phyloP scores from a whole-genome alignment of 768 basidiomycete genomes.

The Strobilomyces echinocephalus region DNA sequence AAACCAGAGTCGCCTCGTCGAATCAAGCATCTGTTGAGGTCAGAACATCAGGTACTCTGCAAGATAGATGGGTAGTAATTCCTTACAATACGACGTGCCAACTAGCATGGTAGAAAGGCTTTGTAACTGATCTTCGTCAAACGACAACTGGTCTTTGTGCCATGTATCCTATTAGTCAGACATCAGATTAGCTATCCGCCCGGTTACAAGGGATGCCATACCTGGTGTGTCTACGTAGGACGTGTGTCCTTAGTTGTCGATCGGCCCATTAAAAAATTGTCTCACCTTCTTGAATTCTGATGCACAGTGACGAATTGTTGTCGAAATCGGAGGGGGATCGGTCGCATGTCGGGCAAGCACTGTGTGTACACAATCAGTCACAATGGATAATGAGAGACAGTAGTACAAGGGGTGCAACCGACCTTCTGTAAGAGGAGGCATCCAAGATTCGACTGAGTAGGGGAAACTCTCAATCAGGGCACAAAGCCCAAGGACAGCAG shows the following conservation, averaged over 20 bases:
- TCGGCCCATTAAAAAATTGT: slow-evolving; percentile 9
- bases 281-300: slow-evolving; percentile 80
- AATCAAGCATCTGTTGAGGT: slow-evolving; percentile 24
- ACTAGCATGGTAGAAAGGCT: slow-evolving; percentile 84
- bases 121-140: slow-evolving; percentile 87
- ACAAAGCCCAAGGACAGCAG: slow-evolving; percentile 90
- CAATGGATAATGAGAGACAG: background rate
- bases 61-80: background rate
- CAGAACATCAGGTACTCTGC: slow-evolving; percentile 12
- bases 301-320: slow-evolving; percentile 80
- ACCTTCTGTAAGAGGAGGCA: slow-evolving; percentile 80
- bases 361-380: slow-evolving; percentile 24
- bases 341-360: slow-evolving; percentile 75
- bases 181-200: slow-evolving; percentile 2
- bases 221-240: slow-evolving; percentile 54
- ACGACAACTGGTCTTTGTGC: slow-evolving; percentile 83
- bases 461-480: slow-evolving; percentile 93
- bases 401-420: slow-evolving; percentile 8
- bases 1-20: background rate
- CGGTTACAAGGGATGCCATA: slow-evolving; percentile 23
- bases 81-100: slow-evolving; percentile 83
- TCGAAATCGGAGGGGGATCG: slow-evolving; percentile 86
- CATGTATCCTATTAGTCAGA: slow-evolving; percentile 65
- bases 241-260: background rate
- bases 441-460: slow-evolving; percentile 92